Percentiles rank a stretch among this genome's conserved stretches.
Evolutionary conservation across 78 protist species (phyloP).

Genomic region (Monosiga brevicollis): DNA sequence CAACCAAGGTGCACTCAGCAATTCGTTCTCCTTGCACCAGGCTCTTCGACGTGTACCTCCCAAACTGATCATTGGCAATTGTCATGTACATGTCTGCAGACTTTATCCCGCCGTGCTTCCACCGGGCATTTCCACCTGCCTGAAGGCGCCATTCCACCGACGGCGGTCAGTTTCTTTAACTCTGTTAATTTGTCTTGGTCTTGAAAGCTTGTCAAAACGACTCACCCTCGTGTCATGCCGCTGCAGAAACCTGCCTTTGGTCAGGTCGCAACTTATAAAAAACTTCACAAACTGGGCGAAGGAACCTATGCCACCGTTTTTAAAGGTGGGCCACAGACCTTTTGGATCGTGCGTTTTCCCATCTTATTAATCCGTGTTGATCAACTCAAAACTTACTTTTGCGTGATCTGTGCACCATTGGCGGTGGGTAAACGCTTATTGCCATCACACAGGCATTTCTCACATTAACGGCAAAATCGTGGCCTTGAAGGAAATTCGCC

Average conservation of each 20-base stretch:
- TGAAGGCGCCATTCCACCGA: too few relatives aligned
- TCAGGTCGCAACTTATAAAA: slow-evolving; percentile 61
- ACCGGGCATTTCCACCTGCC: too few relatives aligned
- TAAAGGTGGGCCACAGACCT: slow-evolving; percentile 64
- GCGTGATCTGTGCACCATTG: not conserved
- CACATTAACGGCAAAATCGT: slow-evolving; percentile 34
- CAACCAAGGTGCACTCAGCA: too few relatives aligned
- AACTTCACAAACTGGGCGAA: slow-evolving; percentile 92
- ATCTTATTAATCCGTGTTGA: not conserved
- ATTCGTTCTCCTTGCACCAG: too few relatives aligned
- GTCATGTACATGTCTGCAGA: too few relatives aligned
- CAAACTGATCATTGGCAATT: too few relatives aligned
- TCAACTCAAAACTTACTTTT: not conserved
- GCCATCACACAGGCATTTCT: not conserved
- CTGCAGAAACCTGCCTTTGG: slow-evolving; percentile 6
- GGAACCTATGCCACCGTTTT: slow-evolving; percentile 98
- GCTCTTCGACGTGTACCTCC: too few relatives aligned
- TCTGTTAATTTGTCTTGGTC: too few relatives aligned
- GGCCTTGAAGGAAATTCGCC: slow-evolving; percentile 88
- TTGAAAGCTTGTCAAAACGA: too few relatives aligned
- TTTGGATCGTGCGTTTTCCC: not conserved
- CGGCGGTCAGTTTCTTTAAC: too few relatives aligned
- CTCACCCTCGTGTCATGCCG: too few relatives aligned
- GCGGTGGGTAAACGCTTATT: not conserved
- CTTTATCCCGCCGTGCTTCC: too few relatives aligned